Conservation (phyloP, 1,284 basidiomycete genomes). For the Melampsora medusae region DNA sequence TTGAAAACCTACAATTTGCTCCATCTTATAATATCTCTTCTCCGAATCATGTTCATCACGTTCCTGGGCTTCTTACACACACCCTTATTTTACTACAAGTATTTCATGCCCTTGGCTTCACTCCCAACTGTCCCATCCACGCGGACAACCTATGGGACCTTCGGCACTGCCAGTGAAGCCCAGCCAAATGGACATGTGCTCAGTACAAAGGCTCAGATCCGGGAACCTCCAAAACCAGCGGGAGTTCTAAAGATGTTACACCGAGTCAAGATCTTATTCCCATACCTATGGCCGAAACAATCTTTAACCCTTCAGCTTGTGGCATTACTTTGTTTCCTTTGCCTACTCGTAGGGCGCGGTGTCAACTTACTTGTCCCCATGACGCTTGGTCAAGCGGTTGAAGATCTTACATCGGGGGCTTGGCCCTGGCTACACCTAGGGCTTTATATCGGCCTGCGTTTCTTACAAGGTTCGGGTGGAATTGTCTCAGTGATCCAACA, state of each 20-base stretch:
- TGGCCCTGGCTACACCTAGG: conserved; percentile 52
- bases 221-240: conserved; percentile 40
- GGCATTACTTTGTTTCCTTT: conserved; percentile 68
- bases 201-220: conserved; percentile 40
- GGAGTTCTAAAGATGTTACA: conserved; percentile 45
- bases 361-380: conserved; percentile 73
- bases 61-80: conserved; percentile 29
- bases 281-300: conserved; percentile 78
- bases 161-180: conserved; percentile 25
- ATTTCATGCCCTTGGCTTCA: conserved; percentile 31
- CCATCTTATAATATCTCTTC: conserved; percentile 22
- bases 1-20: conserved; percentile 25
- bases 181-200: conserved; percentile 33
- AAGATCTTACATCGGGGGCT: conserved; percentile 51
- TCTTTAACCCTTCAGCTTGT: conserved; percentile 66
- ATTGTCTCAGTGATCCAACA: conserved; percentile 51
- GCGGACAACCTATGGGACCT: conserved; percentile 33
- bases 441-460: conserved; percentile 54
- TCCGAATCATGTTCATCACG: conserved; percentile 25
- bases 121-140: not conserved
- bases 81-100: conserved; percentile 8
- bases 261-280: conserved; percentile 64
- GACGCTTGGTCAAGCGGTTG: conserved; percentile 68
- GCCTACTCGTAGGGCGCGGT: conserved; percentile 71
- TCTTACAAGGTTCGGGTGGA: conserved; percentile 57